A percentile compares a stretch with the other conserved stretches of the same genome.
These are phyloP conservation scores for Colletotrichum theobromicola DNA, from an alignment of 2,329 filamentous ascomycete genomes.

Conservation along the genomic window DNA sequence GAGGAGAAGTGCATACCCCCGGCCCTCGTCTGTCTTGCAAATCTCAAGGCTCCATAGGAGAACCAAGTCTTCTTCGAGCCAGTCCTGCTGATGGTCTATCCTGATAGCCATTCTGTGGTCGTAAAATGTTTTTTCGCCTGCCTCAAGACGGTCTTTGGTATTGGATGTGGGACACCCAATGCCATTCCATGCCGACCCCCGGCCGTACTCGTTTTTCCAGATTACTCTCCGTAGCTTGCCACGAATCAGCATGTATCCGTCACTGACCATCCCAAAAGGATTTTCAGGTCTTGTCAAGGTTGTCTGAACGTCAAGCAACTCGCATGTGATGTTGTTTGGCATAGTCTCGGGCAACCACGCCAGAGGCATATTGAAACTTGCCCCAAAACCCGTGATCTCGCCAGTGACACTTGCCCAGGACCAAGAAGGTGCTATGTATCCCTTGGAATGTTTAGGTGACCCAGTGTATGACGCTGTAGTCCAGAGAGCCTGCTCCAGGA, in stretches of 20 bases:
- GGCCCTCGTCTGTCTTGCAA: neutral
- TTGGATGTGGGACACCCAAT: neutral
- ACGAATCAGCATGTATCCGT: neutral
- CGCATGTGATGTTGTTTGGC: neutral
- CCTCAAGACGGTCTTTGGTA: neutral
- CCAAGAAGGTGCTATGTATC: neutral
- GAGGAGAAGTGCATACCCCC: neutral
- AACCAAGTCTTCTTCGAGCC: neutral
- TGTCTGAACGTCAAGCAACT: neutral
- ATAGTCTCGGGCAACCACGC: neutral
- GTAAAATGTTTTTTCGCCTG: neutral
- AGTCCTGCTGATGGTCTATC: neutral
- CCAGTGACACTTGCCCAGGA: neutral
- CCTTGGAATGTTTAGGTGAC: neutral
- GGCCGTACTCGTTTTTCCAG: neutral
- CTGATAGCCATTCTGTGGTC: neutral
- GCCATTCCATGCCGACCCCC: neutral
- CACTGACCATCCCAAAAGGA: neutral
- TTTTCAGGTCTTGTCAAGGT: neutral
- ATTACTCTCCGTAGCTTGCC: neutral
- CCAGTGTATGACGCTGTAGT: neutral
- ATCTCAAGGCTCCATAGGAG: neutral
- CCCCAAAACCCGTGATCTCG: neutral
- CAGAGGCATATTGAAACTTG: neutral
- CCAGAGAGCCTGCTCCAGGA: neutral